These are phyloP conservation scores for Porcisia hertigi DNA, from an alignment of 208 protist species.

Conservation along the genomic window DNA sequence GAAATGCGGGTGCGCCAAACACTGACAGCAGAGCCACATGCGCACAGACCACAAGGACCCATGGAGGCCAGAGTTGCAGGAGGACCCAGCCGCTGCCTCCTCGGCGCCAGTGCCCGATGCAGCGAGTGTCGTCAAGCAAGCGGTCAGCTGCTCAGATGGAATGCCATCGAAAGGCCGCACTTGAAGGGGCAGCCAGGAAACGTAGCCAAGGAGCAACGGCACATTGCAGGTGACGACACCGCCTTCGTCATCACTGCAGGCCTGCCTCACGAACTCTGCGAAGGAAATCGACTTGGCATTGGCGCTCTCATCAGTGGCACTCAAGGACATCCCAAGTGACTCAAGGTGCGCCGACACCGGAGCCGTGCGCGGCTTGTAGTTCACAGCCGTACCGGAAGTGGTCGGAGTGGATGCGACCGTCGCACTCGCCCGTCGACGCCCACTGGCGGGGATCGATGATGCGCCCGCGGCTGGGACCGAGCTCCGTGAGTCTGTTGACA, in stretches of 20 bases:
- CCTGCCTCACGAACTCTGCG: slow-evolving; percentile 13
- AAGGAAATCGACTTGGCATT: slow-evolving; percentile 1
- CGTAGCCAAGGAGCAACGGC: slow-evolving; percentile 24
- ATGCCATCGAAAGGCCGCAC: slow-evolving; percentile 47
- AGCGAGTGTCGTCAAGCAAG: slow-evolving; percentile 34
- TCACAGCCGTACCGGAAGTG: background rate
- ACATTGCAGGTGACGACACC: background rate
- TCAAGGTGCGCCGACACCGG: background rate
- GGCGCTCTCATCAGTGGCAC: background rate
- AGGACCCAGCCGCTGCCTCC: background rate
- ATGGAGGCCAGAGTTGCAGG: background rate
- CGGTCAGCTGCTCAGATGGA: slow-evolving; percentile 10
- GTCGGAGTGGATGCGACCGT: background rate
- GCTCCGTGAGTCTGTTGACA: slow-evolving; percentile 12
- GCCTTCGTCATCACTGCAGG: background rate
- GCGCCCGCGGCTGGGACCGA: background rate
- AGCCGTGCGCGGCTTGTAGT: slow-evolving; percentile 18
- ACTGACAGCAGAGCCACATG: slow-evolving; percentile 51
- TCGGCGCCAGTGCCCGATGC: slow-evolving; percentile 1
- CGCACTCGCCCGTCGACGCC: slow-evolving; percentile 3
- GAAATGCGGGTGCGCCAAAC: slow-evolving; percentile 58
- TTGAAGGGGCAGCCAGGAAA: slow-evolving; percentile 37
- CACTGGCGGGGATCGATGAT: background rate
- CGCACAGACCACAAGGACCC: slow-evolving; percentile 20
- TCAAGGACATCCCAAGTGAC: background rate